Conservation (phyloP, 2,329 filamentous ascomycete species). For the Paecilomyces dactylethromorphus region DNA sequence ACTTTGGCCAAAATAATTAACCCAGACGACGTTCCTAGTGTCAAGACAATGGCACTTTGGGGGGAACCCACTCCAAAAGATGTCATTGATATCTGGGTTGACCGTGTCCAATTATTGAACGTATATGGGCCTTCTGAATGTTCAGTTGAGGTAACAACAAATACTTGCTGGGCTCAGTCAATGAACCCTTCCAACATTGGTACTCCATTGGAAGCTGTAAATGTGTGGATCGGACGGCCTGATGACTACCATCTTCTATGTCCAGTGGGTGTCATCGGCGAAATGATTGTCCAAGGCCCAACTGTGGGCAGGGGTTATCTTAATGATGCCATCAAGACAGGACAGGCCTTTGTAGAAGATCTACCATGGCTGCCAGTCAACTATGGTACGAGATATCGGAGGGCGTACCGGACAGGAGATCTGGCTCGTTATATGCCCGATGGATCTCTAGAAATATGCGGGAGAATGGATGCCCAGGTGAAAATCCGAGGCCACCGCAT, state of each 20-base stretch:
- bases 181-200: conserved; percentile 12
- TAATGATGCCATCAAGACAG: conserved; percentile 8
- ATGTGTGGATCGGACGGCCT: conserved; percentile 18
- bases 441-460: conserved; percentile 25
- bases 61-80: conserved; percentile 11
- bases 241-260: conserved; percentile 13
- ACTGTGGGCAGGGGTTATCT: conserved; percentile 31
- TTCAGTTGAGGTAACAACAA: conserved; percentile 6
- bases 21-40: conserved; percentile 21
- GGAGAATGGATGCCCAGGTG: conserved; percentile 54
- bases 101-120: conserved; percentile 25
- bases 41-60: conserved; percentile 25
- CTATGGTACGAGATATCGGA: background rate
- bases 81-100: conserved; percentile 11
- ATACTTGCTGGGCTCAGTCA: conserved; percentile 3
- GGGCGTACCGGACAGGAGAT: conserved; percentile 16
- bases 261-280: conserved; percentile 32
- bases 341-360: conserved; percentile 5
- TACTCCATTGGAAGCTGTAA: conserved; percentile 7
- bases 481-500: conserved; percentile 57
- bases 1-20: conserved; percentile 40
- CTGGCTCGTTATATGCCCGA: conserved; percentile 11
- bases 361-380: conserved; percentile 11
- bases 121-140: conserved; percentile 25
- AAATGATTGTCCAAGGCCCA: conserved; percentile 33